Base-by-base conservation (phyloP, 179 eudicot genomes). In the Beta corolliflora region DNA sequence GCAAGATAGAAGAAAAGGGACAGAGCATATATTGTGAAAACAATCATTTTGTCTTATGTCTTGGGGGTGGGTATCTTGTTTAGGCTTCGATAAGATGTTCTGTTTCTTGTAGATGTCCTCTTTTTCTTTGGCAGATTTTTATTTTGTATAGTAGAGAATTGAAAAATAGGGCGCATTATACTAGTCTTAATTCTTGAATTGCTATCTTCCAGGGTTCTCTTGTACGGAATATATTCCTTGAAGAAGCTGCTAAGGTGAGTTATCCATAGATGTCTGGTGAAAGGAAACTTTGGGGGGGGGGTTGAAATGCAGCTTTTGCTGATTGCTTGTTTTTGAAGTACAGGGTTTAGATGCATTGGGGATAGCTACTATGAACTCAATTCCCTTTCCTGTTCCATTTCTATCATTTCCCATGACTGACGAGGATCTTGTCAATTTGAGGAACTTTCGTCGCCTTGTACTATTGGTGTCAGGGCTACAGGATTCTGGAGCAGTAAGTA, bases 261-360 rank as follows among this genome's bases (percentile, higher is more conserved):
- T 15, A 46, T 77, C 72, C 59, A 69, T 67, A 65, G 23, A 63
- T 48, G 31, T 60, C 52, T 60, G 19, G 60, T 13, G 46, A 52
- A 53, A 55, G 31, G 55, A 5, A 52, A 19, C 52, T 21, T n/a
- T 2, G n/a, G n/a, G 59, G 50, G 8, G 21, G 2, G 13, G 61
- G n/a, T 18, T 29, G 77, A 36, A 61, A 76, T 21, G 63, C 64
- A 73, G 45, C 25, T 58, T 45, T 36, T 68, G 15, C 73, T 73
- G 66, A 81, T 58, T 77, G 69, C 48, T 73, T 76, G 76, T 56
- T 71, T 55, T 72, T n/a, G n/a, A 52, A 65, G 14, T 74, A n/a
- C 58, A 95, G 99, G 99, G 99, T 83, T 85, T 95, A 86, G 98
- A 93, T 90, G 99, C 99, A 14, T 89, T 93, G 84, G 95, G 93